phyloP scores from a whole-genome alignment of 441 rosid species.

The Breynia disticha region DNA sequence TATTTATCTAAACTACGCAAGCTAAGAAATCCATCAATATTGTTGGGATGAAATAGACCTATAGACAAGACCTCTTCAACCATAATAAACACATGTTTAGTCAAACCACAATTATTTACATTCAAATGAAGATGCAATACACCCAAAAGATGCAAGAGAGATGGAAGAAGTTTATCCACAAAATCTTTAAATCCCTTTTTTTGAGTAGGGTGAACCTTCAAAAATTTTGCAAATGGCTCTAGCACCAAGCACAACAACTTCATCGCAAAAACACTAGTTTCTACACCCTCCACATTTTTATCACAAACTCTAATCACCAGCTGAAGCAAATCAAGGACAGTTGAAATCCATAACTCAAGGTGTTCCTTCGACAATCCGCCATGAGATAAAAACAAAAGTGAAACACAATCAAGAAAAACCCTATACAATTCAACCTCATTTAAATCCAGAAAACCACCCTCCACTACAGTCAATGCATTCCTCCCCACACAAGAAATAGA shows the following conservation, averaged over 20 bases:
- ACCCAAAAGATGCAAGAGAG: slow-evolving; percentile 50
- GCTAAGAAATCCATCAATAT: slow-evolving; percentile 73
- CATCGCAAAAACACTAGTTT: slow-evolving; percentile 36
- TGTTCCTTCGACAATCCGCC: slow-evolving; percentile 54
- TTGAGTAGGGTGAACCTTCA: slow-evolving; percentile 61
- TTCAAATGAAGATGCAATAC: slow-evolving; percentile 28
- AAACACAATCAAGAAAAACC: slow-evolving; percentile 49
- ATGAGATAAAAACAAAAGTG: slow-evolving; percentile 51
- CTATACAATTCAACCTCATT: slow-evolving; percentile 40
- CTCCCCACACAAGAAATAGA: slow-evolving; percentile 38
- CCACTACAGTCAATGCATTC: slow-evolving; percentile 28
- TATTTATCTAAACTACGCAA: slow-evolving; percentile 48
- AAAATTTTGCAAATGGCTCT: slow-evolving; percentile 68
- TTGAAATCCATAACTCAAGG: slow-evolving; percentile 62
- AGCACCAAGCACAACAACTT: slow-evolving; percentile 56
- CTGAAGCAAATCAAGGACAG: slow-evolving; percentile 42
- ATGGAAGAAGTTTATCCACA: slow-evolving; percentile 65
- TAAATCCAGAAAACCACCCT: slow-evolving; percentile 16
- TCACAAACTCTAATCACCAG: slow-evolving; percentile 35
- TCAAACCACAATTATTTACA: slow-evolving; percentile 19
- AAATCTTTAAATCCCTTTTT: slow-evolving; percentile 47
- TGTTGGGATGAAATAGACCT: slow-evolving; percentile 70
- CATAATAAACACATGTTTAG: slow-evolving; percentile 32
- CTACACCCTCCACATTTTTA: slow-evolving; percentile 29
- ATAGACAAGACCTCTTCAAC: slow-evolving; percentile 57